These are phyloP conservation scores for Trametes sanguinea DNA, from an alignment of 768 basidiomycete species.

Conservation along the genomic window DNA sequence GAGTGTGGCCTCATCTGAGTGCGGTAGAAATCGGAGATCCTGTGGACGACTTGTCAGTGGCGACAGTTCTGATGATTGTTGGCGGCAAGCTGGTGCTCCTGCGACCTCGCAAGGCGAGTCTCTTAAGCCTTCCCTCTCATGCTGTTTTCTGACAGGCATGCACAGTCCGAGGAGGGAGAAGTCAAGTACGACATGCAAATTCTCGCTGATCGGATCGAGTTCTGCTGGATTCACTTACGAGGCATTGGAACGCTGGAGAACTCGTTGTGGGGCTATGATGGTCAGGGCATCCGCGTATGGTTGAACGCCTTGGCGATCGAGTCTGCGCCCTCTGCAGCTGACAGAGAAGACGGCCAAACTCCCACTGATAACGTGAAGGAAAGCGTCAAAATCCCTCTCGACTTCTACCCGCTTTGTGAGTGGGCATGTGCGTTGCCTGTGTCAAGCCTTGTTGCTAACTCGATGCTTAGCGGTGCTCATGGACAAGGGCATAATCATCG, in stretches of 20 bases:
- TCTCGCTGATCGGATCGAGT: conserved; percentile 94
- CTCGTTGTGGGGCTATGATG: conserved; percentile 97
- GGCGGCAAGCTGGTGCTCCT: conserved; percentile 89
- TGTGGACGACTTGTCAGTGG: conserved; percentile 86
- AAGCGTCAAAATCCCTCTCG: conserved; percentile 88
- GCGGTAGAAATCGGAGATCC: conserved; percentile 90
- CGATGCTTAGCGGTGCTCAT: conserved; percentile 79
- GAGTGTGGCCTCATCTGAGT: not conserved
- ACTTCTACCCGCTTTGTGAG: conserved; percentile 95
- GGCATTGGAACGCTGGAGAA: conserved; percentile 95
- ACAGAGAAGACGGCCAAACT: conserved; percentile 26
- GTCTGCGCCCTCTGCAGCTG: conserved; percentile 42
- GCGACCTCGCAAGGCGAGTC: conserved; percentile 76
- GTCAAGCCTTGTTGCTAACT: conserved; percentile 9
- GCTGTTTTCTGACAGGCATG: not conserved
- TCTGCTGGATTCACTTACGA: conserved; percentile 97
- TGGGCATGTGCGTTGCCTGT: conserved; percentile 9
- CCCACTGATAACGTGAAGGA: conserved; percentile 62
- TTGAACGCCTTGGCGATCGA: conserved; percentile 94
- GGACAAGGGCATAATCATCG: conserved; percentile 99
- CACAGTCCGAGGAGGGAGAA: conserved; percentile 78
- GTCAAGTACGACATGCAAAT: conserved; percentile 98
- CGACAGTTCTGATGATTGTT: conserved; percentile 94
- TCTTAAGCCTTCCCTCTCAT: not conserved
- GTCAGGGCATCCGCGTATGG: conserved; percentile 88